Evolutionary conservation across 139 green algal genomes (phyloP).

Genomic region (Nannochloris sp.): DNA sequence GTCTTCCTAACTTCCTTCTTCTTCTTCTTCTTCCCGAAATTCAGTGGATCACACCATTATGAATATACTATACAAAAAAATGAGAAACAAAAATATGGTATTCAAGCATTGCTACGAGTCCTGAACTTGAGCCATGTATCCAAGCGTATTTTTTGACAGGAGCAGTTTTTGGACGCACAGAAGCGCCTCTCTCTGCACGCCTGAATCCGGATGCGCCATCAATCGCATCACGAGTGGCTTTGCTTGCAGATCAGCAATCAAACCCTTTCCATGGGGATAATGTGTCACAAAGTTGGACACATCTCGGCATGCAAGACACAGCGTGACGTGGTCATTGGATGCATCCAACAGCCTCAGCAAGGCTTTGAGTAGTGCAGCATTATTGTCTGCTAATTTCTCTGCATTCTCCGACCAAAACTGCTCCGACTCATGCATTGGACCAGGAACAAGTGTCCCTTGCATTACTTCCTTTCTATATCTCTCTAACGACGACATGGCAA

Average conservation of each 20-base stretch:
- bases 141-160: slow-evolving; percentile 70
- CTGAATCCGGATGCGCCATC: slow-evolving; percentile 79
- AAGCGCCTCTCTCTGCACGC: slow-evolving; percentile 89
- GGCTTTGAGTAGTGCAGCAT: slow-evolving; percentile 82
- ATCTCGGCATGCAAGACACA: slow-evolving; percentile 86
- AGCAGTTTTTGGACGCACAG: slow-evolving; percentile 90
- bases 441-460: slow-evolving; percentile 74
- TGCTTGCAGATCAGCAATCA: slow-evolving; percentile 62
- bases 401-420: slow-evolving; percentile 76
- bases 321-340: slow-evolving; percentile 56
- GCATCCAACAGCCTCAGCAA: slow-evolving; percentile 85
- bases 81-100: background rate
- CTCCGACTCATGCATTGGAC: slow-evolving; percentile 69
- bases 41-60: background rate
- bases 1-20: too few species aligned
- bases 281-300: slow-evolving; percentile 79
- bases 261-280: slow-evolving; percentile 49
- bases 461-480: slow-evolving; percentile 59
- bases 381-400: slow-evolving; percentile 79
- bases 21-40: too few species aligned
- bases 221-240: slow-evolving; percentile 92
- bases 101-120: background rate
- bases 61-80: background rate
- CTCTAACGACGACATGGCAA: slow-evolving; percentile 74
- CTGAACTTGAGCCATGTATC: slow-evolving; percentile 9